Evolutionary conservation across 441 rosid genomes (phyloP).

Genomic region (Macaranga tanarius): DNA sequence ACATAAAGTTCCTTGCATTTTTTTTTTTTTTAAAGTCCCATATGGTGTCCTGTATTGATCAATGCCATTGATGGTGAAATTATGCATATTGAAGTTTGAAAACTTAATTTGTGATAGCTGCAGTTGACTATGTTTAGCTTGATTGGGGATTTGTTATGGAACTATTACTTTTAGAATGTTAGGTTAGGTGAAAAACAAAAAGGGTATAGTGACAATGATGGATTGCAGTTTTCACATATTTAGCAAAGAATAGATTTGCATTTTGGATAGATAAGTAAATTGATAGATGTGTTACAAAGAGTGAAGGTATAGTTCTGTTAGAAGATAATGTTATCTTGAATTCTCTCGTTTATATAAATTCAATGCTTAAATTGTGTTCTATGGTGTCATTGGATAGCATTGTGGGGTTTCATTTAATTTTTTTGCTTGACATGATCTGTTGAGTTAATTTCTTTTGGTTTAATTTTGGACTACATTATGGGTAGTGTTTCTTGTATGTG

Average conservation of each 20-base stretch:
- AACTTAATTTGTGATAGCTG: background rate
- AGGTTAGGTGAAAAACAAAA: background rate
- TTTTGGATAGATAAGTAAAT: background rate
- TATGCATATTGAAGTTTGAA: background rate
- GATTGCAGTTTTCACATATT: background rate
- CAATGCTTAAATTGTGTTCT: slow-evolving; percentile 11
- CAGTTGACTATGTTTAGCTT: background rate
- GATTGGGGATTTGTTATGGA: background rate
- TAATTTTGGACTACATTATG: background rate
- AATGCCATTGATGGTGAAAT: background rate
- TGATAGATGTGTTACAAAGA: background rate
- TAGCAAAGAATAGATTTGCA: background rate
- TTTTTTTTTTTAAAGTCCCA: background rate
- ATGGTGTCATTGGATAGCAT: background rate
- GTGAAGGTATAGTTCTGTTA: background rate
- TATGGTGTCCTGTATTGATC: slow-evolving; percentile 1
- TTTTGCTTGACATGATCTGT: background rate
- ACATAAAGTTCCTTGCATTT: slow-evolving; percentile 26
- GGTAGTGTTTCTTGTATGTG: background rate
- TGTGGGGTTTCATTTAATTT: background rate
- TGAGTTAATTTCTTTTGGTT: background rate
- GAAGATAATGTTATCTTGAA: background rate
- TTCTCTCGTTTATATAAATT: background rate
- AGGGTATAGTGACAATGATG: slow-evolving; percentile 6
- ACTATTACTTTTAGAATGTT: background rate